Base-by-base conservation (phyloP, 179 eudicot species). In the Camellia oleifera region DNA sequence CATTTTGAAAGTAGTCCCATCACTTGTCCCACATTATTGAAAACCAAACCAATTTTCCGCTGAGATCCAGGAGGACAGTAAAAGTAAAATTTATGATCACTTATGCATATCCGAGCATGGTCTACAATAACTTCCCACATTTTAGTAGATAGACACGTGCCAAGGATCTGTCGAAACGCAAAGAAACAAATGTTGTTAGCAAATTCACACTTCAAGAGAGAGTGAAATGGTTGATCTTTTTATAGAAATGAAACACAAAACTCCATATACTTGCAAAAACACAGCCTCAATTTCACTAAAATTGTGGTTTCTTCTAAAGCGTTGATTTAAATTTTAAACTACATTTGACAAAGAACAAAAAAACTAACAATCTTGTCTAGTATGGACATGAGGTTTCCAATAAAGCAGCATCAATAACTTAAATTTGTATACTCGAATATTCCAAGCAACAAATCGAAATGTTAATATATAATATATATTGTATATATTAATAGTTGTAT, bases 51-150 rank as follows among this genome's bases (percentile, higher is more conserved):
- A 74, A 84, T 91, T 63, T 83, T 79, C 75, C 81, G 88, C 60
- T 82, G 85, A 26, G 90, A 85, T 44, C 73, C 82, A 40, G 89
- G 90, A 45, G 91, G 87, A 74, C 83, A 78, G 78, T 94, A 96
- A 73, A 91, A 64, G 83, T 86, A 88, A 48, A 87, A 79, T 80
- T 72, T 87, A 61, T 86, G 77, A 85, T 91, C 98, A 69, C 90
- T 78, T 45, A 88, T 89, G 78, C 99, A 92, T 64, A 93, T 91
- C 77, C 86, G 88, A 78, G 99, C 96, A 86, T 96, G 99, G 42
- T 92, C 96, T 66, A 87, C 85, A 7, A 92, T 86, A 72, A 89
- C 87, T 69, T 96, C 99, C 99, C 98, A 96, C 97, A 90, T 96
- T 83, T 89, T 96, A 79, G 97, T 80, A 67, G 98, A 94, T 96